Evolutionary conservation across 768 basidiomycete genomes (phyloP).

Genomic region (Auriscalpium microsporum): DNA sequence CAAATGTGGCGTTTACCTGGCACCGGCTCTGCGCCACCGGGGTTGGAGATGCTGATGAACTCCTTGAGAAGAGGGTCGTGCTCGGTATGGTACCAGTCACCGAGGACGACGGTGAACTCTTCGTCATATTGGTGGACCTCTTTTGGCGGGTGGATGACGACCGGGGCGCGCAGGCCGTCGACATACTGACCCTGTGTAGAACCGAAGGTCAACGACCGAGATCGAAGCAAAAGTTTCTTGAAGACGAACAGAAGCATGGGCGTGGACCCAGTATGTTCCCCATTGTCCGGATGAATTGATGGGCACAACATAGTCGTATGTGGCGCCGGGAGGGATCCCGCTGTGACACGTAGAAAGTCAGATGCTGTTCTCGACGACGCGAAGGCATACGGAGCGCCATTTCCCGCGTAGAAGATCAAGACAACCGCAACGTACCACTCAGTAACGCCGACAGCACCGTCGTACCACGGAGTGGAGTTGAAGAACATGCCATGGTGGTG

Average conservation of each 20-base stretch:
- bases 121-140: slow-evolving; percentile 76
- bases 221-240: not conserved
- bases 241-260: slow-evolving; percentile 45
- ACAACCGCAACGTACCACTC: slow-evolving; percentile 56
- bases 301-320: slow-evolving; percentile 69
- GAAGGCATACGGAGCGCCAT: not conserved
- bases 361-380: not conserved
- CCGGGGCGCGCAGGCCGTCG: slow-evolving; percentile 84
- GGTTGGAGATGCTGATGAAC: slow-evolving; percentile 69
- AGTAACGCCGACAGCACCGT: slow-evolving; percentile 74
- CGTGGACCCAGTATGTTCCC: slow-evolving; percentile 80
- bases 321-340: slow-evolving; percentile 67
- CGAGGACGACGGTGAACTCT: slow-evolving; percentile 78
- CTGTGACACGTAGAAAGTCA: slow-evolving; percentile 26
- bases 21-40: slow-evolving; percentile 80
- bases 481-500: slow-evolving; percentile 98
- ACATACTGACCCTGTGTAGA: slow-evolving; percentile 70
- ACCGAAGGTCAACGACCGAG: not conserved
- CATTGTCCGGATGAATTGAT: slow-evolving; percentile 59
- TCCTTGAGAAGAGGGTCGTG: slow-evolving; percentile 51
- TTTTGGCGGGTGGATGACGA: slow-evolving; percentile 62
- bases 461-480: slow-evolving; percentile 80
- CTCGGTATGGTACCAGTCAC: slow-evolving; percentile 90
- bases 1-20: slow-evolving; percentile 43
- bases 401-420: not conserved